These are phyloP conservation scores for Magnusiomyces magnusii DNA, from an alignment of 1,139 yeast genomes.

Conservation along the genomic window DNA sequence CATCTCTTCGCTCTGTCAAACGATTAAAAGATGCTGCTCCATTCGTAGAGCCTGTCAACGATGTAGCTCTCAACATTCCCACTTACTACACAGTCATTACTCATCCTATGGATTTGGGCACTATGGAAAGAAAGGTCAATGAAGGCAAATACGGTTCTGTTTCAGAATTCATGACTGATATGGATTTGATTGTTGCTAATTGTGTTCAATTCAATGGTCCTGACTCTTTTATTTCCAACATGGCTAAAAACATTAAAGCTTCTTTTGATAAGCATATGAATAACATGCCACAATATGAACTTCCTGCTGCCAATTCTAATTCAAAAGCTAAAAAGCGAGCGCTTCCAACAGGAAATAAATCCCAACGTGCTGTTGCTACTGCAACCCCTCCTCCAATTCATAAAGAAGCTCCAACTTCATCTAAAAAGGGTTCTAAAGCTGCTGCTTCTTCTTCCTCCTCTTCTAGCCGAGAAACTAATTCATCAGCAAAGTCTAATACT, in stretches of 20 bases:
- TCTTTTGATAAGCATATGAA: slow-evolving; percentile 90
- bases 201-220: slow-evolving; percentile 82
- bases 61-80: slow-evolving; percentile 81
- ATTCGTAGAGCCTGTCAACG: slow-evolving; percentile 84
- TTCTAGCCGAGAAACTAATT: not conserved
- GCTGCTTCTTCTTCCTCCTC: too few relatives aligned
- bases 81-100: slow-evolving; percentile 76
- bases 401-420: not conserved
- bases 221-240: slow-evolving; percentile 72
- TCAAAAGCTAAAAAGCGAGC: slow-evolving; percentile 25
- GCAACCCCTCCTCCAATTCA: slow-evolving; percentile 15
- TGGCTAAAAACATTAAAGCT: slow-evolving; percentile 86
- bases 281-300: slow-evolving; percentile 78
- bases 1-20: slow-evolving; percentile 56
- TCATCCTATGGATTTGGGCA: slow-evolving; percentile 90
- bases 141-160: slow-evolving; percentile 66
- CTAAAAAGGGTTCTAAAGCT: not conserved
- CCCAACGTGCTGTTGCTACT: slow-evolving; percentile 26
- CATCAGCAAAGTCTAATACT: not conserved
- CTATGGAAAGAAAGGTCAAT: slow-evolving; percentile 74
- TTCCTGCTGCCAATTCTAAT: slow-evolving; percentile 33
- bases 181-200: slow-evolving; percentile 76
- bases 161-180: slow-evolving; percentile 67
- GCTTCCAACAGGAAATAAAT: slow-evolving; percentile 20
- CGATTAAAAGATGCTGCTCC: slow-evolving; percentile 91